Base-by-base conservation (phyloP, 768 basidiomycete species). In the Hortiboletus campestris region DNA sequence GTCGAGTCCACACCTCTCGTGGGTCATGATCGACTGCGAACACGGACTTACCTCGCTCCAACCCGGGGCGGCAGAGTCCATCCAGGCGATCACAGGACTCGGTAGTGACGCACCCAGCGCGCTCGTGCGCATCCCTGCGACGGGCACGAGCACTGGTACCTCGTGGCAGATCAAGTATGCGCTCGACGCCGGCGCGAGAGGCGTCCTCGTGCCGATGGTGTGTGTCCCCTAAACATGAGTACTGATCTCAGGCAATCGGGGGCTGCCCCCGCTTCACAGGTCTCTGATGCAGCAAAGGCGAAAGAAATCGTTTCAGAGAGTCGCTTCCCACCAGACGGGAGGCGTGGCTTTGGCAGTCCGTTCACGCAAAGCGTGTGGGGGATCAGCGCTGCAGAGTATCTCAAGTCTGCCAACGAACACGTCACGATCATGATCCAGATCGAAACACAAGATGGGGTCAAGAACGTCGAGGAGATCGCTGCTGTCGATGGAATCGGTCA, bases 151-250 rank as follows among this genome's bases (percentile, higher is more conserved):
- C 28, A 72, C 72, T 0, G 79, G 81, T 58, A 83, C 83, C 3
- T 76, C 77, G 52, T 87, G 85, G 85, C 85, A 87, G 67, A 86
- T 88, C 70, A 88, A 88, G 71, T 76, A 83, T 56, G 85, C 82
- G 1, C 76, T 88, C 31, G 86, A 88, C 62, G 81, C 83, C 0
- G 87, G 86, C 6, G 86, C 86, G 17, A 74, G 76, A 28, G 85
- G 87, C 0, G 71, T 88, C 6, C 62, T 89, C 40, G 81, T 87
- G 0, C 86, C 87, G 5, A 84, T 88, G 84, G 84, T 88, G 60
- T 36, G 73, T 59, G 11, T 16, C 53, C 35, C 16, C 2, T 12
- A 7, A 34, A 48, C 39, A 17, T n/a, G n/a, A n/a, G n/a, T n/a
- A n/a, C n/a, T n/a, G n/a, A n/a, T n/a, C n/a, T n/a, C n/a, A n/a